Evolutionary conservation across 257 asterid genomes (phyloP).

Genomic region (Buddleja alternifolia): DNA sequence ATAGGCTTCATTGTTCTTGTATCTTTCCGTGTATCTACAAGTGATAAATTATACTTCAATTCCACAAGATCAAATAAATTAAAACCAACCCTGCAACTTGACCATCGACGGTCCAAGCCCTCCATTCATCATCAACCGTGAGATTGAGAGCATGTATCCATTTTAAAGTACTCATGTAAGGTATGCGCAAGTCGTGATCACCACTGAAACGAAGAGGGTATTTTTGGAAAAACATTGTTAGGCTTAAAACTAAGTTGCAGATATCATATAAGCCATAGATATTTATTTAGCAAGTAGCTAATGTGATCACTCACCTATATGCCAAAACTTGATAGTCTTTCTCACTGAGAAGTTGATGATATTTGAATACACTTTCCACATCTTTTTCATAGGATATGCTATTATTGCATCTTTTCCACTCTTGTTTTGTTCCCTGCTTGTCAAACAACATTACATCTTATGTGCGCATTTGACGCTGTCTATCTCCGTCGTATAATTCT

Average conservation of each 20-base stretch:
- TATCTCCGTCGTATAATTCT: too few relatives aligned
- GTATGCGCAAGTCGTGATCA: constrained; percentile 48
- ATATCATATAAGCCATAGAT: too few relatives aligned
- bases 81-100: constrained; percentile 56
- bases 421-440: constrained; percentile 39
- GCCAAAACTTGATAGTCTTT: constrained; percentile 49
- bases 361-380: constrained; percentile 23
- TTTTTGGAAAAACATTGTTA: neutral
- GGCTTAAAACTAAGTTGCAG: too few relatives aligned
- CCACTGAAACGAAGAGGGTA: constrained; percentile 37
- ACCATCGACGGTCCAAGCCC: constrained; percentile 45
- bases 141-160: constrained; percentile 45
- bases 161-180: constrained; percentile 43
- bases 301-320: constrained; percentile 44
- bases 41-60: too few relatives aligned
- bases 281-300: too few relatives aligned
- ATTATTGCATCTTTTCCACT: constrained; percentile 44
- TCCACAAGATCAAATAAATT: neutral
- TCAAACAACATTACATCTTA: neutral
- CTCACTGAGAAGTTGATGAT: constrained; percentile 35
- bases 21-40: constrained; percentile 42
- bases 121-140: constrained; percentile 43
- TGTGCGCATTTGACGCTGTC: too few relatives aligned
- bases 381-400: constrained; percentile 19
- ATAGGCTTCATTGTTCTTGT: constrained; percentile 27